Conservation (phyloP, 176 grass and related monocot species). For the Hsuehochloa calcarea region DNA sequence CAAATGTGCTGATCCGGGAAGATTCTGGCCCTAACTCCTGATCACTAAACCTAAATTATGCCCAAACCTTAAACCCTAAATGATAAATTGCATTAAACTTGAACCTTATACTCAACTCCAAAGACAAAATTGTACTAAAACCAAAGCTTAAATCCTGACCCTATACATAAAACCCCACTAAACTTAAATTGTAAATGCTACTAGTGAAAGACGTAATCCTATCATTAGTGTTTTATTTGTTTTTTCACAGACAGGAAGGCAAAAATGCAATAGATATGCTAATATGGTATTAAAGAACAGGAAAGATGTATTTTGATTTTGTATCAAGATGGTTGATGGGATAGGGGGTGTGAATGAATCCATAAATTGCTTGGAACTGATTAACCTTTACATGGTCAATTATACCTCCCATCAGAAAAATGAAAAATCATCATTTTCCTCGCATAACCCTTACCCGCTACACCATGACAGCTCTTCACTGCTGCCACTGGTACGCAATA, state of each 20-base stretch:
- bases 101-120: neutral
- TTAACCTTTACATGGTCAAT: neutral
- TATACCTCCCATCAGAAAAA: neutral
- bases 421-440: neutral
- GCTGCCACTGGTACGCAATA: neutral
- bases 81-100: neutral
- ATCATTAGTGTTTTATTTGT: neutral
- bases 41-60: constrained; percentile 6
- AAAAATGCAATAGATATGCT: neutral
- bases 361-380: neutral
- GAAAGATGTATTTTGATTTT: neutral
- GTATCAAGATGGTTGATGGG: neutral
- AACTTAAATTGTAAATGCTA: neutral
- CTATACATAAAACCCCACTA: neutral
- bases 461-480: neutral
- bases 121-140: constrained; percentile 17
- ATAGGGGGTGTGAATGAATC: neutral
- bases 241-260: neutral
- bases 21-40: neutral
- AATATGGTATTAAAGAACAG: neutral
- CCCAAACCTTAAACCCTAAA: neutral
- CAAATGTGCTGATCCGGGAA: neutral
- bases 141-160: neutral
- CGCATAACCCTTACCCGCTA: neutral
- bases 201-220: neutral